Base-by-base conservation (phyloP, 805 yeast genomes). In the Pichia deserticola region DNA sequence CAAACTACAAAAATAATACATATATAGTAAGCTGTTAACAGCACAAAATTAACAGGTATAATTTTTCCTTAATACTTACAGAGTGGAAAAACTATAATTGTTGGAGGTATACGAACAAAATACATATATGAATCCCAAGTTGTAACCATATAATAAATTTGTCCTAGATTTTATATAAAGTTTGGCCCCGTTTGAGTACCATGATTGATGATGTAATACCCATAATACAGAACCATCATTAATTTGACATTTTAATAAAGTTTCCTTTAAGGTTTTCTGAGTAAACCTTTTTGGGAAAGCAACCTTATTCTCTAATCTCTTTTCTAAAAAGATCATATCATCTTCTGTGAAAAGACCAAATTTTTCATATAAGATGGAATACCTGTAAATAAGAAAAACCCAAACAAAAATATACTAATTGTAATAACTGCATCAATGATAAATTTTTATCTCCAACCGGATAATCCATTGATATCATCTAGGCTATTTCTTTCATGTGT, bases 361-460 rank as follows among this genome's bases (percentile, higher is more conserved):
- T 15, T 73, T 68, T 39, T 55, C 59, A 40, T 57, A 53, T 38
- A 42, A 30, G 52, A 49, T 34, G 67, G 65, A 36, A 72, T 67
- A 73, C 81, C 85, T 11, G 87, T 87, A 60, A 81, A 78, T 49
- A 74, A 74, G 3, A 82, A 43, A 38, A 77, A 69, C 1, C 87
- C 86, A 54, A 75, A 79, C 7, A 83, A 10, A 6, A 83, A 85
- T 36, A 84, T 76, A 3, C 72, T 78, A 30, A 82, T 58, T 5
- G 84, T 78, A 44, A 84, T 73, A 44, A 78, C 58, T 11, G 82
- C 83, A 60, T 82, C 87, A 53, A 84, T 72, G 43, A 84, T 77
- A 58, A 81, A 84, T 60, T 81, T 78, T 89, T 89, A 84, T 68
- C 82, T 72, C 89, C 89, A 84, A 11, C 86, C 81, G 8, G 73